These are phyloP conservation scores for Lactarius akahatsu DNA, from an alignment of 768 basidiomycete species.

Conservation along the genomic window DNA sequence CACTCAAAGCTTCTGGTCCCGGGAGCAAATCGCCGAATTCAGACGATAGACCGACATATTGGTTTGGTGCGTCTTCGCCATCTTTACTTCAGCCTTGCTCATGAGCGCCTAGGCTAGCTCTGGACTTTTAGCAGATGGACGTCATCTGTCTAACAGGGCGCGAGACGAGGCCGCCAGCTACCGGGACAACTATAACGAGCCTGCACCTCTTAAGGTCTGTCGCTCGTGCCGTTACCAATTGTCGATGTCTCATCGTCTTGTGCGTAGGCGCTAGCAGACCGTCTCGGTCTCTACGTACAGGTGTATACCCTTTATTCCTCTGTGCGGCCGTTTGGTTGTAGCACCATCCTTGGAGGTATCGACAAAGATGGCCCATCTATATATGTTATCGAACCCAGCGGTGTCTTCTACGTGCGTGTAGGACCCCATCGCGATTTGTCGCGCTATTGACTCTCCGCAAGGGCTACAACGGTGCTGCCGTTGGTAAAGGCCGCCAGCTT, in stretches of 20 bases:
- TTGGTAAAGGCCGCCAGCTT: constrained; percentile 96
- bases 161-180: constrained; percentile 78
- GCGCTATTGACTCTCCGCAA: constrained; percentile 34
- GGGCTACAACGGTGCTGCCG: constrained; percentile 96
- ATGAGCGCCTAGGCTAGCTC: constrained; percentile 71
- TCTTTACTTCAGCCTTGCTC: constrained; percentile 1
- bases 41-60: constrained; percentile 90
- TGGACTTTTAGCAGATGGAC: constrained; percentile 90
- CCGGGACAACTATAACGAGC: constrained; percentile 69
- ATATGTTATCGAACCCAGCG: constrained; percentile 93
- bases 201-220: constrained; percentile 76
- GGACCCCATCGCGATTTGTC: not conserved
- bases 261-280: constrained; percentile 61
- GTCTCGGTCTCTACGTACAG: constrained; percentile 87
- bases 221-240: not conserved
- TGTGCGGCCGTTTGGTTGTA: constrained; percentile 95
- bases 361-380: constrained; percentile 86
- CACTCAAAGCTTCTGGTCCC: constrained; percentile 96
- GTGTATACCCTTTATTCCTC: constrained; percentile 97
- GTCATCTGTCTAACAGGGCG: constrained; percentile 81
- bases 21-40: constrained; percentile 89
- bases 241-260: constrained; percentile 12
- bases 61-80: constrained; percentile 64
- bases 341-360: constrained; percentile 84
- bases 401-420: constrained; percentile 75